Evolutionary conservation across 2,329 filamentous ascomycete species (phyloP).

Genomic region (Colletotrichum destructivum): DNA sequence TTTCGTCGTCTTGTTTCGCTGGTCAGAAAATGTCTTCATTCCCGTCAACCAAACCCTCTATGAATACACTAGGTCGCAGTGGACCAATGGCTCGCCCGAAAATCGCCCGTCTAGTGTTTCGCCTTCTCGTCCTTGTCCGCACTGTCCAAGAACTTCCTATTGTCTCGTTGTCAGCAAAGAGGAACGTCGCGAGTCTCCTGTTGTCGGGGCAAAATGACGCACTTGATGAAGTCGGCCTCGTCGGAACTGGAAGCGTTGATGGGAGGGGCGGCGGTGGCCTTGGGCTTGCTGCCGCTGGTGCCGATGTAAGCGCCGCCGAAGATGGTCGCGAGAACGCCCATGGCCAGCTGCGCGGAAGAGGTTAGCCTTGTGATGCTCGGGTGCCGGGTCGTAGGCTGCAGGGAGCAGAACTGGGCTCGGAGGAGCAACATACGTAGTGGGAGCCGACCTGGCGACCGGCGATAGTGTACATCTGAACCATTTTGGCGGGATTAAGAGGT

Average conservation of each 20-base stretch:
- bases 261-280: conserved; percentile 64
- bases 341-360: conserved; percentile 64
- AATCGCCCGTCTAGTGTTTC: conserved; percentile 55
- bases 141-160: conserved; percentile 64
- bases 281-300: conserved; percentile 63
- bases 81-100: conserved; percentile 37
- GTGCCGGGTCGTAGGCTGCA: conserved; percentile 16
- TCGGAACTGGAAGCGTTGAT: conserved; percentile 75
- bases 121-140: conserved; percentile 60
- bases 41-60: conserved; percentile 36
- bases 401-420: conserved; percentile 29
- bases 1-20: conserved; percentile 16
- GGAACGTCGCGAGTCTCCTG: neutral
- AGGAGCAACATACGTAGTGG: conserved; percentile 68
- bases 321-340: conserved; percentile 67
- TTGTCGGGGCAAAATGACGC: conserved; percentile 48
- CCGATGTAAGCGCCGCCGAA: conserved; percentile 54
- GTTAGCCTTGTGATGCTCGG: conserved; percentile 43
- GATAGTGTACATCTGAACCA: conserved; percentile 68
- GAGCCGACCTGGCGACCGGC: conserved; percentile 73
- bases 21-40: conserved; percentile 42
- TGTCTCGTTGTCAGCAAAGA: conserved; percentile 43
- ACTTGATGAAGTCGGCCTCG: conserved; percentile 78
- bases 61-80: conserved; percentile 41
- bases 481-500: conserved; percentile 54